Percentiles rank a stretch among this genome's conserved stretches.
These are phyloP conservation scores for Suillus americanus DNA, from an alignment of 768 basidiomycete species.

Conservation along the genomic window DNA sequence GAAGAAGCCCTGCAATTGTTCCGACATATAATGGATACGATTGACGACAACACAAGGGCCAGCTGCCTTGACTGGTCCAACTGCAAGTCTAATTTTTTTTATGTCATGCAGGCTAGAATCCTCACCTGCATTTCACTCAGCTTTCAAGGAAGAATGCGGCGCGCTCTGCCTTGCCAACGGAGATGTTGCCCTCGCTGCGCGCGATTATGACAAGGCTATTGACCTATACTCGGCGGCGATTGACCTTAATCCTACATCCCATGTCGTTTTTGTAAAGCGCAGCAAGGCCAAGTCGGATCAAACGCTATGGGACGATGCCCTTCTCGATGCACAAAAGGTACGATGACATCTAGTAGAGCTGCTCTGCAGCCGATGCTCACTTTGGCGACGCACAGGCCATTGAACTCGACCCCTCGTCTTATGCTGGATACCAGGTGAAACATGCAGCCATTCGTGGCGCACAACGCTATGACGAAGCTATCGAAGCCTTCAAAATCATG, in stretches of 20 bases:
- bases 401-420: not conserved
- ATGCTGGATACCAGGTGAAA: not conserved
- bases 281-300: not conserved
- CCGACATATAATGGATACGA: not conserved
- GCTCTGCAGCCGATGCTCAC: not conserved
- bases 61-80: not conserved
- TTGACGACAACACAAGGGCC: not conserved
- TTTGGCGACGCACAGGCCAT: not conserved
- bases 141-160: not conserved
- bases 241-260: not conserved
- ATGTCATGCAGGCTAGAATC: not conserved
- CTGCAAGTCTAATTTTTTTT: not conserved
- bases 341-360: not conserved
- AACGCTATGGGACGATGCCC: not conserved
- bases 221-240: not conserved
- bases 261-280: not conserved
- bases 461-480: not conserved
- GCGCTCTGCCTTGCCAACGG: not conserved
- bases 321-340: not conserved
- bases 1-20: not conserved
- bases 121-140: not conserved
- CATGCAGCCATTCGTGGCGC: not conserved
- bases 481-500: not conserved
- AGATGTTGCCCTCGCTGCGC: not conserved
- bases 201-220: not conserved